These are phyloP conservation scores for Telopea speciosissima DNA, from an alignment of 177 flowering plant genomes.

Conservation along the genomic window DNA sequence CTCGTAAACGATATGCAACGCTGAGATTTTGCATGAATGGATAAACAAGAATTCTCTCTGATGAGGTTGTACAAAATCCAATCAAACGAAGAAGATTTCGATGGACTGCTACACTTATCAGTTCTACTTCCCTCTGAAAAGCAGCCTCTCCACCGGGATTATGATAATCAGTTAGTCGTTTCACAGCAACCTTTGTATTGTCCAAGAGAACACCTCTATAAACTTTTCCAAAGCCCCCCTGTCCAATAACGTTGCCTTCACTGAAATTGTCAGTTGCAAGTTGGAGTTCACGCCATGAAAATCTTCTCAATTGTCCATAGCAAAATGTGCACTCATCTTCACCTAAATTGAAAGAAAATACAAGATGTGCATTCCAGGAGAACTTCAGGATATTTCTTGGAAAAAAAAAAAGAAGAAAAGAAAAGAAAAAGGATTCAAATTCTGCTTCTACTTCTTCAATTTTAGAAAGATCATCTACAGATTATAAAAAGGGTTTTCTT, in stretches of 20 bases:
- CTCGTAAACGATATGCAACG: slow-evolving; percentile 80
- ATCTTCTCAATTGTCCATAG: slow-evolving; percentile 71
- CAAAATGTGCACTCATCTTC: slow-evolving; percentile 64
- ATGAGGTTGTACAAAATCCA: slow-evolving; percentile 75
- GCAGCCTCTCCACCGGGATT: slow-evolving; percentile 98
- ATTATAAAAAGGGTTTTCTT: no score
- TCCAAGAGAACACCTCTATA: slow-evolving; percentile 70
- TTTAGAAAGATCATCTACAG: background rate
- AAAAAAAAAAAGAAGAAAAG: background rate
- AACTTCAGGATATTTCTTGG: background rate
- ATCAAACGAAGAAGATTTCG: slow-evolving; percentile 73
- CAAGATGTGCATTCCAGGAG: slow-evolving; percentile 5
- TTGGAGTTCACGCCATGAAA: slow-evolving; percentile 81
- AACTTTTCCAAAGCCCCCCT: slow-evolving; percentile 94
- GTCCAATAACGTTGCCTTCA: slow-evolving; percentile 76
- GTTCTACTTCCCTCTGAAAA: slow-evolving; percentile 73
- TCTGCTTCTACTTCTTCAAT: background rate
- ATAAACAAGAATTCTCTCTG: slow-evolving; percentile 86
- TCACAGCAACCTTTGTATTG: slow-evolving; percentile 70
- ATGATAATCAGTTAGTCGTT: slow-evolving; percentile 64
- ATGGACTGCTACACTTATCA: slow-evolving; percentile 90
- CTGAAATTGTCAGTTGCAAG: slow-evolving; percentile 77
- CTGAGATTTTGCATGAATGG: slow-evolving; percentile 91
- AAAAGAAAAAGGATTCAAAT: no score
- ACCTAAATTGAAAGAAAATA: slow-evolving; percentile 31